Evolutionary conservation across 2,329 filamentous ascomycete genomes (phyloP), one percentile per base, ranked within the genome.

Genomic region (Salinomyces thailandicus): DNA sequence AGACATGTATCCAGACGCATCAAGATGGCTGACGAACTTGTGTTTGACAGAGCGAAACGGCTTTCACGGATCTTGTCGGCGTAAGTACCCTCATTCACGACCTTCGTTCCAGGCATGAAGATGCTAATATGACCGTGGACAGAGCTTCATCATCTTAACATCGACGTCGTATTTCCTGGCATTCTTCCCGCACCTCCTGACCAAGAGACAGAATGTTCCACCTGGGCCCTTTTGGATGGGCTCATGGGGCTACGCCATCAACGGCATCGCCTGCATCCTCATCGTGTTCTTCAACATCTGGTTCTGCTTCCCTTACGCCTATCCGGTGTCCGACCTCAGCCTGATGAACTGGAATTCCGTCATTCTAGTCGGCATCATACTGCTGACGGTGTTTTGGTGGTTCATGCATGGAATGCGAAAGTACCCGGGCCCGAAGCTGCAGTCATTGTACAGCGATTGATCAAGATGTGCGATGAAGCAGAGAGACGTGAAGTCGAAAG

Each of bases 351-450:
- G 67, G 63, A 74, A 72, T 51, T 69, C 64, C 41, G 71, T 73
- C 3, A 71, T 73, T 37, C 52, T 74, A 15, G 64, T 64, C 13
- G 67, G 72, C 15, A 59, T 66, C 30, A 45, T 72, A n/a, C 44
- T 56, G 1, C 38, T 73, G 4, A 70, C 69, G 0, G 55, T 55
- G 0, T 38, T 65, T 3, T 72, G 70, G 69, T 74, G 71, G 69
- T 39, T 67, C 5, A 35, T 67, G 2, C 64, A 72, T 39, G 70
- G 66, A 3, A 47, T 52, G 14, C 53, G 53, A 27, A 61, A 71
- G 41, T 74, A 74, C 41, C 64, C 67, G 0, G 67, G 68, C 0
- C 70, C 70, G 2, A 69, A 69, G 45, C 57, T 73, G 15, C 62
- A 67, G 52, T 51, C 52, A 14, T 38, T 71, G 36, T 70, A 71